These are phyloP conservation scores for Coemansia sp. DNA, from an alignment of 192 early-diverging fungal species.

Conservation along the genomic window DNA sequence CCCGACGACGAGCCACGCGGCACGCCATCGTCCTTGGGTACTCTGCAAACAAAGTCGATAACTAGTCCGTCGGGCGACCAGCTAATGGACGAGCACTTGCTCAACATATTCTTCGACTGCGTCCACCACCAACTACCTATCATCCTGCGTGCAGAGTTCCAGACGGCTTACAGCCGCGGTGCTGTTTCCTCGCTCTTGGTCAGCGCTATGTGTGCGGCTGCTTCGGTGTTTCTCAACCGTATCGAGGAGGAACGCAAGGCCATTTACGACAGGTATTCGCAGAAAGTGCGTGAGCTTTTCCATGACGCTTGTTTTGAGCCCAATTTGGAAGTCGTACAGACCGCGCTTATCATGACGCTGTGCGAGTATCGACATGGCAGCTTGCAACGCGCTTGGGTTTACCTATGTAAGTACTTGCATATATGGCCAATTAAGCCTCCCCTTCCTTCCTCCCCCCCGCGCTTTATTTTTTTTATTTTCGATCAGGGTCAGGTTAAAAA, in stretches of 20 bases:
- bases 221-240: conserved; percentile 52
- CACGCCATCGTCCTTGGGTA: not conserved
- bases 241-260: conserved; percentile 51
- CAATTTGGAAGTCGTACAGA: conserved; percentile 55
- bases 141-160: conserved; percentile 32
- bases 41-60: not conserved
- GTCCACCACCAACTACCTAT: conserved; percentile 56
- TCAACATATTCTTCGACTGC: conserved; percentile 46
- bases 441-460: not conserved
- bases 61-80: conserved; percentile 43
- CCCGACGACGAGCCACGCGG: not conserved
- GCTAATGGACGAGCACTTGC: conserved; percentile 49
- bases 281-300: conserved; percentile 53
- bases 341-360: conserved; percentile 57
- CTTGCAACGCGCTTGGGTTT: conserved; percentile 55
- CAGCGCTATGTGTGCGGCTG: conserved; percentile 51
- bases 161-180: conserved; percentile 18
- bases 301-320: conserved; percentile 58
- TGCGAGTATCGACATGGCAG: conserved; percentile 57
- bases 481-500: conserved; percentile 10
- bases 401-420: conserved; percentile 53
- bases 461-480: not conserved
- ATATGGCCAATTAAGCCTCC: not conserved
- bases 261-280: conserved; percentile 48
- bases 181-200: conserved; percentile 36